Conservation (phyloP, 2,329 filamentous ascomycete genomes). For the Sporothrix sp. region DNA sequence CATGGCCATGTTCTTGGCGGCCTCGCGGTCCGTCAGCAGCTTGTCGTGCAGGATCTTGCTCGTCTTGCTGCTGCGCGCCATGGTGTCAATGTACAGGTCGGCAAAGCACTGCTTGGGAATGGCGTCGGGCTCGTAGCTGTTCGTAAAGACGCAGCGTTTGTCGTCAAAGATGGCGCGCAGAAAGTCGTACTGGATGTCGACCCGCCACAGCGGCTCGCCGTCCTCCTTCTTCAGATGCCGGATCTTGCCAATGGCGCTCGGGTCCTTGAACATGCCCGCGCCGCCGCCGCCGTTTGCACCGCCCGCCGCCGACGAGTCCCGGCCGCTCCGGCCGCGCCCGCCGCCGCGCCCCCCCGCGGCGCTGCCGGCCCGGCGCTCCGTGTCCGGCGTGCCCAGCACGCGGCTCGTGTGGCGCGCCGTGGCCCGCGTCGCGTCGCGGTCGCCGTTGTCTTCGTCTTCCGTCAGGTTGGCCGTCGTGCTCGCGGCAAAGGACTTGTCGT, state of each 20-base stretch:
- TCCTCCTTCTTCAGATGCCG: constrained; percentile 82
- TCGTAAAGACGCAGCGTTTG: constrained; percentile 69
- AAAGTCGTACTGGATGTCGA: constrained; percentile 84
- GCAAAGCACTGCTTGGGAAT: constrained; percentile 69
- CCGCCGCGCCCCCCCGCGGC: constrained; percentile 1
- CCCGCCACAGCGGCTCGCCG: constrained; percentile 75
- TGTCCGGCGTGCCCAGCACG: constrained; percentile 33
- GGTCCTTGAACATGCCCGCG: constrained; percentile 25
- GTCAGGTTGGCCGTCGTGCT: constrained; percentile 35
- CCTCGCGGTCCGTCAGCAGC: constrained; percentile 79
- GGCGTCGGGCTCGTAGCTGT: constrained; percentile 62
- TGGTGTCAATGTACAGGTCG: constrained; percentile 95
- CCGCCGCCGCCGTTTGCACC: constrained; percentile 15
- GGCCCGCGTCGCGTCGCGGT: constrained; percentile 27
- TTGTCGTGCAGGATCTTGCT: constrained; percentile 98
- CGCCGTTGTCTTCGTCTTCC: constrained; percentile 36
- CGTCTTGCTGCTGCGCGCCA: constrained; percentile 97
- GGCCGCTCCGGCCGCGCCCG: constrained; percentile 19
- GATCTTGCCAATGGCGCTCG: constrained; percentile 55
- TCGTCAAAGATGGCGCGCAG: constrained; percentile 72
- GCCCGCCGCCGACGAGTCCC: constrained; percentile 26
- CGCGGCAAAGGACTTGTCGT: constrained; percentile 39
- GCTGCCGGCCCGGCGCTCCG: neutral
- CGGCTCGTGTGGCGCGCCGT: constrained; percentile 25
- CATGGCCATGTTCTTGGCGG: constrained; percentile 98